phyloP scores from a whole-genome alignment of 2,329 filamentous ascomycete species.

The Diaporthe citri region DNA sequence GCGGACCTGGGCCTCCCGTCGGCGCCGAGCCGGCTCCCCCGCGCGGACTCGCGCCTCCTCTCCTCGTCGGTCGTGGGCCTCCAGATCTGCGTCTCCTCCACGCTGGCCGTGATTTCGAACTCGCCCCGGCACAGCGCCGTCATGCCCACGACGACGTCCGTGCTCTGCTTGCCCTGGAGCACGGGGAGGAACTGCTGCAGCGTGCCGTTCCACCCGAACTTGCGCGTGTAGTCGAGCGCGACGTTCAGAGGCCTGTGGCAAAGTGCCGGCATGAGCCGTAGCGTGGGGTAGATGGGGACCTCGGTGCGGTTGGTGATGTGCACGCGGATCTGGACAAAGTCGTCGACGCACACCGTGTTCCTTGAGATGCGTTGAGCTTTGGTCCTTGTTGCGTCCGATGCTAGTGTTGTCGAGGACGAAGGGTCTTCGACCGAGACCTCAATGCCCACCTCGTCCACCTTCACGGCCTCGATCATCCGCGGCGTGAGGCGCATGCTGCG shows the following conservation, averaged over 20 bases:
- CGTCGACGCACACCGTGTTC: slow-evolving; percentile 61
- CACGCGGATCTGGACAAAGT: slow-evolving; percentile 78
- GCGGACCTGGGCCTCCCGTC: slow-evolving; percentile 59
- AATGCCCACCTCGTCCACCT: slow-evolving; percentile 82
- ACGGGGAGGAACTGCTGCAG: slow-evolving; percentile 80
- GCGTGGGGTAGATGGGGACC: slow-evolving; percentile 75
- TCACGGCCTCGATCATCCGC: slow-evolving; percentile 86
- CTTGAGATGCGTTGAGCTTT: slow-evolving; percentile 38
- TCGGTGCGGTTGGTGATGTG: slow-evolving; percentile 80
- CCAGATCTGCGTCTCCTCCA: slow-evolving; percentile 81
- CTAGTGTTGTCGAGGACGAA: slow-evolving; percentile 34
- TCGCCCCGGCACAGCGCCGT: slow-evolving; percentile 83
- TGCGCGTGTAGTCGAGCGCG: slow-evolving; percentile 84
- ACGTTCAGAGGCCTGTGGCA: slow-evolving; percentile 78
- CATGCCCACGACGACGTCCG: slow-evolving; percentile 75
- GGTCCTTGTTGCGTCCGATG: slow-evolving; percentile 40
- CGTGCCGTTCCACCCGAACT: slow-evolving; percentile 87
- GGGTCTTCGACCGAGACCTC: slow-evolving; percentile 66
- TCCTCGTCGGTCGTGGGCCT: slow-evolving; percentile 48
- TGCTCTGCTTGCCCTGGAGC: slow-evolving; percentile 69
- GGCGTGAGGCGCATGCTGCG: slow-evolving; percentile 79
- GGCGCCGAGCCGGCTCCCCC: slow-evolving; percentile 44
- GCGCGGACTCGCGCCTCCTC: slow-evolving; percentile 45
- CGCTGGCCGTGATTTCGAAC: slow-evolving; percentile 83
- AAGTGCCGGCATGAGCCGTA: slow-evolving; percentile 83